A percentile compares a stretch with the other conserved stretches of the same genome.
Conservation (phyloP, 2,329 filamentous ascomycete genomes). For the Colletotrichum chrysophilum region DNA sequence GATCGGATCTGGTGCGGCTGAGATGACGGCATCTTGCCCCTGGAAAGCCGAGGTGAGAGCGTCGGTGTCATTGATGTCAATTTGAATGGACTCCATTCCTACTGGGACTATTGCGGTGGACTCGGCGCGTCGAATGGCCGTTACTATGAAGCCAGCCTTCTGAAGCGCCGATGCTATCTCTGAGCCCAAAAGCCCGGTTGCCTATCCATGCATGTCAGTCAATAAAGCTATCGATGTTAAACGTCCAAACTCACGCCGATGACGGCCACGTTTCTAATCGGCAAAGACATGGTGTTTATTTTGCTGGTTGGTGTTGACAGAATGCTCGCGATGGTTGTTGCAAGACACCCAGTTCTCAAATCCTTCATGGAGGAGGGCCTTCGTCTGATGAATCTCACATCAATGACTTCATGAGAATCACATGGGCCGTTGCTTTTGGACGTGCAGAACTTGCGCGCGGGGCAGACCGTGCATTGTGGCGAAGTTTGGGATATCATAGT, state of each 20-base stretch:
- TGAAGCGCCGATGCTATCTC: conserved; percentile 32
- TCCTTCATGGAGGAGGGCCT: background rate
- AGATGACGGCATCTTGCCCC: conserved; percentile 62
- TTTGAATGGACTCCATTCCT: conserved; percentile 33
- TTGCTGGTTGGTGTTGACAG: accelerated
- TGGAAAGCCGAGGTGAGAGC: conserved; percentile 57
- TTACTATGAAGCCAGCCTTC: conserved; percentile 37
- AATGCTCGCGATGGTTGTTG: background rate
- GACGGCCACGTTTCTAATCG: background rate
- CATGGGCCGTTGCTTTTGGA: background rate
- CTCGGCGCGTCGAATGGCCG: conserved; percentile 39
- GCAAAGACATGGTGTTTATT: background rate
- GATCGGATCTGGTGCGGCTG: conserved; percentile 42
- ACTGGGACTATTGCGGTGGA: conserved; percentile 42
- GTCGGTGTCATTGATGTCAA: conserved; percentile 38
- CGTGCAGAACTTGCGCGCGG: background rate
- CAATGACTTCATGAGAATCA: background rate
- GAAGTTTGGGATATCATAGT: background rate
- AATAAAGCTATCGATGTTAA: background rate
- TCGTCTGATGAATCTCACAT: background rate
- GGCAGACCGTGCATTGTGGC: background rate
- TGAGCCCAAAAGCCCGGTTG: conserved; percentile 38
- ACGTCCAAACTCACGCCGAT: background rate
- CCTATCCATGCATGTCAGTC: background rate
- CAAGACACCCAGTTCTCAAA: background rate